phyloP scores from a whole-genome alignment of 1,284 basidiomycete genomes.

The Trichosporon asahii region DNA sequence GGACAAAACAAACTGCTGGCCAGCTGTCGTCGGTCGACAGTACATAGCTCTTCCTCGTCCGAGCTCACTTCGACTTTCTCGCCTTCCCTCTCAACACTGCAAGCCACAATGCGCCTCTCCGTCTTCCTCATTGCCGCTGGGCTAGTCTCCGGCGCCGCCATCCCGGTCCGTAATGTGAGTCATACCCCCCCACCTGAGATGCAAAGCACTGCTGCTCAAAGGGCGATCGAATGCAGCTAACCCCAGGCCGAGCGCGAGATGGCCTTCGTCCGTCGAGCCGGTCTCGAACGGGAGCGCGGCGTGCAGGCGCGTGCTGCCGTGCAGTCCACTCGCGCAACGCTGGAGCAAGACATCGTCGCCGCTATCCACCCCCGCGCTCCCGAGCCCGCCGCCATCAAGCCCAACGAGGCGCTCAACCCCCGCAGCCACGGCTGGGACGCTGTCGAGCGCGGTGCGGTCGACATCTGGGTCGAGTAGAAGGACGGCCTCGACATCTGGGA shows the following conservation, averaged over 20 bases:
- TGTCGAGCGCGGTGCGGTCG: slow-evolving; percentile 12
- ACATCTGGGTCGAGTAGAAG: slow-evolving; percentile 10
- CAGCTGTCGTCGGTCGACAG: neutral
- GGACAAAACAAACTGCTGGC: neutral
- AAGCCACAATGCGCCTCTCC: neutral
- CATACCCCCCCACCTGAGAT: neutral
- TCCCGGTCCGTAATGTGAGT: neutral
- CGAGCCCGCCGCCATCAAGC: neutral
- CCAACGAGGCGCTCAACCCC: neutral
- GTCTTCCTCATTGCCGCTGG: neutral
- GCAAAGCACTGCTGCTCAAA: too few species aligned
- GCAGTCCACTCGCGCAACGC: neutral
- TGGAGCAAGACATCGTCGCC: neutral
- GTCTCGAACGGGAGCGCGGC: neutral
- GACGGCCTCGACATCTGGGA: neutral
- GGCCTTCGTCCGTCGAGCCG: neutral
- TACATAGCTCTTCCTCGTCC: neutral
- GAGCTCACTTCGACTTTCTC: neutral
- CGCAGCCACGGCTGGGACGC: slow-evolving; percentile 5
- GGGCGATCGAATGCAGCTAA: too few species aligned
- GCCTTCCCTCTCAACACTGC: neutral
- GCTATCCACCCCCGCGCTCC: neutral
- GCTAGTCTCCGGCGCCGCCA: neutral
- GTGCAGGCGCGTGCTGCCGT: neutral
- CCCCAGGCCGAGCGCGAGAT: neutral